Conservation (phyloP, 495 filamentous ascomycete species). For the Amorphotheca resinae region DNA sequence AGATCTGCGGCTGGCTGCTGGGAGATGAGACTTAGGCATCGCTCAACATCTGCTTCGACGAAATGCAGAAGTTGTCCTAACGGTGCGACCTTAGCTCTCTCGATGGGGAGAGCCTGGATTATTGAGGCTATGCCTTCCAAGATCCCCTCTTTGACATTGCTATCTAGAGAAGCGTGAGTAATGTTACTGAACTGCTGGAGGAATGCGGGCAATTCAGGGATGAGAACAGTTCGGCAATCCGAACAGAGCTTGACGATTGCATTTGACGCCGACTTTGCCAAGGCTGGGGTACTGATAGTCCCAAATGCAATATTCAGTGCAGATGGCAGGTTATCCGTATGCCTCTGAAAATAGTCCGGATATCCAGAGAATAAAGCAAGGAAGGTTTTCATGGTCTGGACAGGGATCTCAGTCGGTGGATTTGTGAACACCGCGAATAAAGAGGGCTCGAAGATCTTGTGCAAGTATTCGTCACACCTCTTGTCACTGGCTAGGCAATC, state of each 20-base stretch:
- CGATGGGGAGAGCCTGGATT: conserved; percentile 59
- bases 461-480: conserved; percentile 52
- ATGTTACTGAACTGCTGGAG: conserved; percentile 62
- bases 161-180: conserved; percentile 46
- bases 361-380: conserved; percentile 69
- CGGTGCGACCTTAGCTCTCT: conserved; percentile 46
- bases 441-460: conserved; percentile 52
- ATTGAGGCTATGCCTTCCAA: conserved; percentile 75
- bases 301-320: conserved; percentile 75
- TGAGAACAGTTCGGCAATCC: conserved; percentile 61
- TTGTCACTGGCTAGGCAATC: conserved; percentile 60
- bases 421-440: conserved; percentile 50
- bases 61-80: conserved; percentile 53
- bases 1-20: background rate
- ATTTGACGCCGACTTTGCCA: conserved; percentile 61
- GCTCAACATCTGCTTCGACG: conserved; percentile 48
- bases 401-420: conserved; percentile 40
- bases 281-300: conserved; percentile 50
- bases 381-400: conserved; percentile 63
- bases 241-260: conserved; percentile 73
- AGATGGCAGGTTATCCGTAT: conserved; percentile 52
- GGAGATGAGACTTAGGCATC: conserved; percentile 21
- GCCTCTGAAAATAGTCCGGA: conserved; percentile 66
- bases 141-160: conserved; percentile 64
- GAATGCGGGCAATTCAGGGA: conserved; percentile 60